Evolutionary conservation across 768 basidiomycete genomes (phyloP).

Genomic region (Lactarius sp.): DNA sequence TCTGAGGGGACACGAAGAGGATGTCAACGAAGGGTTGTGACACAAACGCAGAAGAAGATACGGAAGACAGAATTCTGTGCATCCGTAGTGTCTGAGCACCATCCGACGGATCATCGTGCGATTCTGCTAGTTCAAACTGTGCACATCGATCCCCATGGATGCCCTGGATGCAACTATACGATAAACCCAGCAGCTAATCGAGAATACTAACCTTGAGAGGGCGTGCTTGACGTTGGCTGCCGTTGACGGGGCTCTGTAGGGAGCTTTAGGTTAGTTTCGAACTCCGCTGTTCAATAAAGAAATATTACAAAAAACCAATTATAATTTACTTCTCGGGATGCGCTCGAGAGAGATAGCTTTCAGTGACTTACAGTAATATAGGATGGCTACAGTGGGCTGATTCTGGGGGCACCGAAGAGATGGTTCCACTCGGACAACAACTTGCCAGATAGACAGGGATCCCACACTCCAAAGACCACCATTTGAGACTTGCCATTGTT

Average conservation of each 20-base stretch:
- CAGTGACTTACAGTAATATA: too few relatives aligned
- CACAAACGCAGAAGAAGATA: neutral
- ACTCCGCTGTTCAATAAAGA: slow-evolving; percentile 6
- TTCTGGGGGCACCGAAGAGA: too few relatives aligned
- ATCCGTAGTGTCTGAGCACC: slow-evolving; percentile 12
- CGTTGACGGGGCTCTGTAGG: neutral
- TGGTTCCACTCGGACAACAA: too few relatives aligned
- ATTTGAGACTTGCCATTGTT: too few relatives aligned
- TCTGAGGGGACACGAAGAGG: slow-evolving; percentile 33
- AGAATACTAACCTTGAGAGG: slow-evolving; percentile 35
- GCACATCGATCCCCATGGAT: neutral
- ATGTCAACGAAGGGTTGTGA: slow-evolving; percentile 21
- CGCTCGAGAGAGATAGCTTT: too few relatives aligned
- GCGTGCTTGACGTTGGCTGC: slow-evolving; percentile 31
- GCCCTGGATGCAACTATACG: neutral
- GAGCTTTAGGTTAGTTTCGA: slow-evolving; percentile 20
- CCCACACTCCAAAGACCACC: too few relatives aligned
- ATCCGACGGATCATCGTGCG: slow-evolving; percentile 24
- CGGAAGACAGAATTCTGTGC: neutral
- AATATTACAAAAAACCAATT: neutral
- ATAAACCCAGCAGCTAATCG: slow-evolving; percentile 2
- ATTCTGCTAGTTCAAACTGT: neutral
- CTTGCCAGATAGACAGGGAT: too few relatives aligned
- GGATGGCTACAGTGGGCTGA: too few relatives aligned
- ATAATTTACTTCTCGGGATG: neutral